Evolutionary conservation across 371 early-diverging fungal genomes (phyloP).

Genomic region (Mortierella sp.): DNA sequence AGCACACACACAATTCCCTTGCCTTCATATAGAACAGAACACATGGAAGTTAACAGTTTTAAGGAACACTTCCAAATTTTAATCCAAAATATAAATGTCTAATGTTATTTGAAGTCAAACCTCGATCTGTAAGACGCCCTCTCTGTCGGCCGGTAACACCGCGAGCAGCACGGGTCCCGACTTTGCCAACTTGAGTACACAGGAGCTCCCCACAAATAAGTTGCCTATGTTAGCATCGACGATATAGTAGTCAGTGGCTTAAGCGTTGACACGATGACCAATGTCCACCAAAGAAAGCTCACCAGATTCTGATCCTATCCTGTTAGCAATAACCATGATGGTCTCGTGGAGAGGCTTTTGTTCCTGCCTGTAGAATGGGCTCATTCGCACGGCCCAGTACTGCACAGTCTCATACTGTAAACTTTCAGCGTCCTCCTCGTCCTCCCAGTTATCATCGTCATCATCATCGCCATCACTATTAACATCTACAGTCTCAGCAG

Average conservation of each 20-base stretch:
- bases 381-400: slow-evolving; percentile 73
- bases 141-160: slow-evolving; percentile 23
- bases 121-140: slow-evolving; percentile 29
- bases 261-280: too few species aligned
- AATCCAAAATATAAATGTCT: too few species aligned
- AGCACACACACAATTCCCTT: too few species aligned
- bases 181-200: slow-evolving; percentile 27
- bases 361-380: slow-evolving; percentile 55
- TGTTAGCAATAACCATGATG: slow-evolving; percentile 70
- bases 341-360: slow-evolving; percentile 13
- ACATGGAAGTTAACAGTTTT: too few species aligned
- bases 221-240: slow-evolving; percentile 26
- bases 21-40: too few species aligned
- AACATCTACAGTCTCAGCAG: slow-evolving; percentile 5
- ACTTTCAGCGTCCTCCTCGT: slow-evolving; percentile 16
- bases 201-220: slow-evolving; percentile 47
- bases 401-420: slow-evolving; percentile 56
- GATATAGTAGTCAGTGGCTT: too few species aligned
- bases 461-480: background rate
- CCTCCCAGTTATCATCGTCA: slow-evolving; percentile 16
- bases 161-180: slow-evolving; percentile 30
- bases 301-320: slow-evolving; percentile 74
- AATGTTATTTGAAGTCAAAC: slow-evolving; percentile 1
- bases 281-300: too few species aligned
- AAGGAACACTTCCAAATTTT: too few species aligned